Evolutionary conservation across 257 asterid genomes (phyloP).

Genomic region (Penstemon newberryi): DNA sequence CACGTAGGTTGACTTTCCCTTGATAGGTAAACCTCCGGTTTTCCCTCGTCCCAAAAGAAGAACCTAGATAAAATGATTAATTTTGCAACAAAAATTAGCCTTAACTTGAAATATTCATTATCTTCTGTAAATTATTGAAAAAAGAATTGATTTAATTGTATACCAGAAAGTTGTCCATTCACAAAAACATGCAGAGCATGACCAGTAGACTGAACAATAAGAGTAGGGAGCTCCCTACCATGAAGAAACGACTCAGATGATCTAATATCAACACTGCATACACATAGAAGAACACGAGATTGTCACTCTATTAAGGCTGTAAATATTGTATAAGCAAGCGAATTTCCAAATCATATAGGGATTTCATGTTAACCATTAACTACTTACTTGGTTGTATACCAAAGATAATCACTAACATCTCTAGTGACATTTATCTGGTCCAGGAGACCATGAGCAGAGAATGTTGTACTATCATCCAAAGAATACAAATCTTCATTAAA

Average conservation of each 20-base stretch:
- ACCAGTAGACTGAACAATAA: slow-evolving; percentile 75
- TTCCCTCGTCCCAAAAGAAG: slow-evolving; percentile 81
- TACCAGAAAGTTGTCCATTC: slow-evolving; percentile 93
- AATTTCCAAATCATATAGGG: background rate
- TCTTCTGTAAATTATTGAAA: slow-evolving; percentile 28
- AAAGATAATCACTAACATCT: slow-evolving; percentile 83
- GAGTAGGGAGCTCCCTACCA: slow-evolving; percentile 74
- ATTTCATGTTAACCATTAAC: too few species aligned
- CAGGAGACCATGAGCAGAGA: slow-evolving; percentile 70
- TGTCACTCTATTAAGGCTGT: background rate
- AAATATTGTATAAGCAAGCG: background rate
- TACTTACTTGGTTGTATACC: slow-evolving; percentile 79
- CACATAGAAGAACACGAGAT: slow-evolving; percentile 9
- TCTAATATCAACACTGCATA: slow-evolving; percentile 64
- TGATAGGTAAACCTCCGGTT: slow-evolving; percentile 57
- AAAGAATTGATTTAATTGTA: background rate
- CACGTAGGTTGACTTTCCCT: slow-evolving; percentile 60
- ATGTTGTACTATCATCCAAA: slow-evolving; percentile 64
- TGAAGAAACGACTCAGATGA: slow-evolving; percentile 79
- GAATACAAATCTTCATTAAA: slow-evolving; percentile 80
- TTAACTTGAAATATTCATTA: background rate
- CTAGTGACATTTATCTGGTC: slow-evolving; percentile 93
- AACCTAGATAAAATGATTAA: slow-evolving; percentile 45
- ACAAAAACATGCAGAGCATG: slow-evolving; percentile 80
- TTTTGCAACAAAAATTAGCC: slow-evolving; percentile 15